Evolutionary conservation across 2,329 filamentous ascomycete genomes (phyloP).

Genomic region (Cytospora paraplurivora): DNA sequence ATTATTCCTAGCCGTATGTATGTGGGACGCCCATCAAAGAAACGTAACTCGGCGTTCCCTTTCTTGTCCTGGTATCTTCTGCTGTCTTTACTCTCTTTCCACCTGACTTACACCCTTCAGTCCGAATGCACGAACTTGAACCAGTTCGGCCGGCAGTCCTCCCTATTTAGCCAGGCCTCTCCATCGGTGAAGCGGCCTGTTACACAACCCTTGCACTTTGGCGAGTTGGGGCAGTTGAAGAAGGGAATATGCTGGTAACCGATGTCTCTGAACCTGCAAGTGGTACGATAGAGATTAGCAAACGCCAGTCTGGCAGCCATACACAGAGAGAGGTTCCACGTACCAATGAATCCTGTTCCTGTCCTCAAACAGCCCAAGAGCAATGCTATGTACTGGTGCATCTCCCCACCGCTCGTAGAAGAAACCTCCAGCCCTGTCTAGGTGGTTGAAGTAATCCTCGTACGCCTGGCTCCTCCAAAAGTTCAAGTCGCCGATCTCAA

Average conservation of each 20-base stretch:
- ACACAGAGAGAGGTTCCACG: conserved; percentile 37
- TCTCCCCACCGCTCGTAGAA: conserved; percentile 99
- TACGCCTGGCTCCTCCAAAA: conserved; percentile 92
- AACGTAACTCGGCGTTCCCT: conserved; percentile 18
- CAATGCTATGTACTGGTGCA: conserved; percentile 94
- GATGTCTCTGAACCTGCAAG: conserved; percentile 91
- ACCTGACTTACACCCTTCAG: conserved; percentile 44
- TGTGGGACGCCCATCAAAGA: conserved; percentile 14
- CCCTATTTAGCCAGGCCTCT: conserved; percentile 78
- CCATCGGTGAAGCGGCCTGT: conserved; percentile 88
- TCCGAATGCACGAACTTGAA: conserved; percentile 91
- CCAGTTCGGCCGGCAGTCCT: conserved; percentile 95
- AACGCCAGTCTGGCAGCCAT: background rate
- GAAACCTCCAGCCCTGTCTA: conserved; percentile 93
- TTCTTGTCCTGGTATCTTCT: conserved; percentile 18
- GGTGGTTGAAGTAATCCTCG: conserved; percentile 93
- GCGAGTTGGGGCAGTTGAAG: conserved; percentile 97
- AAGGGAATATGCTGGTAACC: conserved; percentile 98
- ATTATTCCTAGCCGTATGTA: conserved; percentile 4
- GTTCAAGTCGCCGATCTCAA: conserved; percentile 89
- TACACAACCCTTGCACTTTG: conserved; percentile 88
- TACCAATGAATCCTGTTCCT: conserved; percentile 90
- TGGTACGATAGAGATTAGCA: conserved; percentile 5
- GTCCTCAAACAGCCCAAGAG: conserved; percentile 89
- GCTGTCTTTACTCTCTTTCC: background rate